Conservation (phyloP, 306 rosid genomes). For the Cicer cuneatum region DNA sequence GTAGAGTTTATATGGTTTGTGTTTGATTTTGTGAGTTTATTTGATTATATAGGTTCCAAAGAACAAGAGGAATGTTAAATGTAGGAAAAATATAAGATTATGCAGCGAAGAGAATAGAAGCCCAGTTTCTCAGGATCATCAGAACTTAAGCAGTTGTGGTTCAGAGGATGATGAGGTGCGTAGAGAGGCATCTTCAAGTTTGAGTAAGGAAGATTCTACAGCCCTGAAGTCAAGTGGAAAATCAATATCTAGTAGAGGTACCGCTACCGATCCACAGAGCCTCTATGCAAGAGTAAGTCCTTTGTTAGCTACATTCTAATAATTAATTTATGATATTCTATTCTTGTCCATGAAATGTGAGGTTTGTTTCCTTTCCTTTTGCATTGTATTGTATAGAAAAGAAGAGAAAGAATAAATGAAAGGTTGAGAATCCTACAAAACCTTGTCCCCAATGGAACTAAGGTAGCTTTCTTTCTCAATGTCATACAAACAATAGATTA, state of each 20-base stretch:
- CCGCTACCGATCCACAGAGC: conserved; percentile 91
- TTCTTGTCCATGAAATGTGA: conserved; percentile 1
- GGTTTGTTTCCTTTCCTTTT: conserved; percentile 14
- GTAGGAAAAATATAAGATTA: conserved; percentile 55
- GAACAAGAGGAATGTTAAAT: conserved; percentile 53
- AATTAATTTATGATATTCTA: background rate
- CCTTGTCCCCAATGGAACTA: conserved; percentile 87
- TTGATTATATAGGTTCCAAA: conserved; percentile 46
- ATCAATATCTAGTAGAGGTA: conserved; percentile 66
- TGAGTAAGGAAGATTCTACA: conserved; percentile 47
- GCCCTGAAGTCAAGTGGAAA: conserved; percentile 54
- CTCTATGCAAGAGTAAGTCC: conserved; percentile 79
- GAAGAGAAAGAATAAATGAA: conserved; percentile 88
- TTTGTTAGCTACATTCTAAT: too few species aligned
- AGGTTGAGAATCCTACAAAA: conserved; percentile 71
- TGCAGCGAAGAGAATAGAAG: conserved; percentile 56
- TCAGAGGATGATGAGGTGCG: conserved; percentile 76
- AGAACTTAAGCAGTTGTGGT: conserved; percentile 66
- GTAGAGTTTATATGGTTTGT: too few species aligned
- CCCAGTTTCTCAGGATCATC: conserved; percentile 54
- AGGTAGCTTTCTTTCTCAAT: conserved; percentile 50
- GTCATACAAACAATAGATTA: background rate
- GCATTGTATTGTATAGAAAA: conserved; percentile 57
- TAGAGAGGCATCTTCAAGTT: conserved; percentile 55
- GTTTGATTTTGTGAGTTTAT: too few species aligned